Conservation (phyloP, 768 basidiomycete genomes). For the Rhodotorula sphaerocarpa region DNA sequence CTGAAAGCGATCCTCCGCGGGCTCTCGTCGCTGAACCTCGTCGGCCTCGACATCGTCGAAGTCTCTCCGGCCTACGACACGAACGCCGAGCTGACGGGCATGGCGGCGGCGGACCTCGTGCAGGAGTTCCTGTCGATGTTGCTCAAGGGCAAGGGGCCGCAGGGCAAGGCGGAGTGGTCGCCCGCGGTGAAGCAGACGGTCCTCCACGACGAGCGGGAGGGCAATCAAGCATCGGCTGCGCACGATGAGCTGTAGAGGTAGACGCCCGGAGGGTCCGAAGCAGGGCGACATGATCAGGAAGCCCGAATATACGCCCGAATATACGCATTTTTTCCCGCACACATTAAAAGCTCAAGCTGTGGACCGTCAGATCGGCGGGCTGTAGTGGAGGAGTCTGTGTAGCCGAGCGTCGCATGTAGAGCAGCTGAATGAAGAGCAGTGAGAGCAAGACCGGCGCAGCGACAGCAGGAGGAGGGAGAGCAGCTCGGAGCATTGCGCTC, state of each 20-base stretch:
- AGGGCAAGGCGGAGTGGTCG: constrained; percentile 48
- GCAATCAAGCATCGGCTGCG: not conserved
- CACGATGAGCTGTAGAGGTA: constrained; percentile 28
- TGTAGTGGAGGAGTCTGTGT: too few species aligned
- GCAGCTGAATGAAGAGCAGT: too few species aligned
- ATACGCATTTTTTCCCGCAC: too few species aligned
- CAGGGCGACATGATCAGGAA: too few species aligned
- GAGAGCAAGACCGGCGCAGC: too few species aligned
- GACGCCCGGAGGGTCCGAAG: too few species aligned
- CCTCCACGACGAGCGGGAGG: constrained; percentile 6
- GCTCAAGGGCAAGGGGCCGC: constrained; percentile 13
- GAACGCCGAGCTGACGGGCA: constrained; percentile 29
- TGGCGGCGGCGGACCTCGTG: constrained; percentile 28
- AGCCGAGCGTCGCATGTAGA: too few species aligned
- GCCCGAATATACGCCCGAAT: too few species aligned
- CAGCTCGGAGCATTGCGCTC: too few species aligned
- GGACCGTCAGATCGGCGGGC: too few species aligned
- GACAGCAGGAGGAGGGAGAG: too few species aligned
- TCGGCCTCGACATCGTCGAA: constrained; percentile 67
- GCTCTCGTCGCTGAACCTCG: constrained; percentile 66
- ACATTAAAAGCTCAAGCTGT: too few species aligned
- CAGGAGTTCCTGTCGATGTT: constrained; percentile 23
- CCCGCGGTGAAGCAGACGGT: constrained; percentile 10
- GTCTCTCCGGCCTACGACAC: constrained; percentile 54
- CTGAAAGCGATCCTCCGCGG: constrained; percentile 72